These are phyloP conservation scores for Evernia prunastri DNA, from an alignment of 495 filamentous ascomycete genomes.

Conservation along the genomic window DNA sequence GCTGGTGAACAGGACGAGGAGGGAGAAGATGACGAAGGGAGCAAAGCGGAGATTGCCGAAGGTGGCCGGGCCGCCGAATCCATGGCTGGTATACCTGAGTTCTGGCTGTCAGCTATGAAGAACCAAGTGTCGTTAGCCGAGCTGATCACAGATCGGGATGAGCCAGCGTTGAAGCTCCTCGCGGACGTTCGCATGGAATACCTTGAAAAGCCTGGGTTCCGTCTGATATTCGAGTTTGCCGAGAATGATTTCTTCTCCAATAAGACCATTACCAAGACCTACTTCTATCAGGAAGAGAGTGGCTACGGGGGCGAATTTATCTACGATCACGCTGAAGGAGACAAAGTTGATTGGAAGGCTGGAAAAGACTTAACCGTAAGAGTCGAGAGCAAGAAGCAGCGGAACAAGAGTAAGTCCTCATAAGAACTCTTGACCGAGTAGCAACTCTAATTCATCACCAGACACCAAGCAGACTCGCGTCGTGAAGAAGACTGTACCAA, in stretches of 20 bases:
- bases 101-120: constrained; percentile 99
- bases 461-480: constrained; percentile 98
- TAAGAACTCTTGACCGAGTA: background rate
- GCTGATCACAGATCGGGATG: constrained; percentile 96
- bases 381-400: constrained; percentile 97
- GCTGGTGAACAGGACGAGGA: constrained; percentile 77
- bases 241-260: constrained; percentile 96
- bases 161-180: constrained; percentile 84
- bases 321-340: constrained; percentile 96
- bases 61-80: constrained; percentile 46
- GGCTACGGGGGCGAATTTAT: constrained; percentile 99
- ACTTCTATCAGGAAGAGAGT: constrained; percentile 98
- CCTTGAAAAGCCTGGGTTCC: constrained; percentile 95
- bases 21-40: constrained; percentile 48
- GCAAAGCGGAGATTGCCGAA: constrained; percentile 36
- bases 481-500: constrained; percentile 97
- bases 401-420: constrained; percentile 84
- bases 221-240: constrained; percentile 91
- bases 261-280: constrained; percentile 95
- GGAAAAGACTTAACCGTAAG: constrained; percentile 89
- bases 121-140: constrained; percentile 94
- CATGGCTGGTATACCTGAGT: constrained; percentile 83
- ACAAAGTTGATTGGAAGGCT: constrained; percentile 95
- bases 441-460: constrained; percentile 32
- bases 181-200: constrained; percentile 98